Evolutionary conservation across 352 stramenopile genomes (phyloP).

Genomic region (Thalassiosira sp.): DNA sequence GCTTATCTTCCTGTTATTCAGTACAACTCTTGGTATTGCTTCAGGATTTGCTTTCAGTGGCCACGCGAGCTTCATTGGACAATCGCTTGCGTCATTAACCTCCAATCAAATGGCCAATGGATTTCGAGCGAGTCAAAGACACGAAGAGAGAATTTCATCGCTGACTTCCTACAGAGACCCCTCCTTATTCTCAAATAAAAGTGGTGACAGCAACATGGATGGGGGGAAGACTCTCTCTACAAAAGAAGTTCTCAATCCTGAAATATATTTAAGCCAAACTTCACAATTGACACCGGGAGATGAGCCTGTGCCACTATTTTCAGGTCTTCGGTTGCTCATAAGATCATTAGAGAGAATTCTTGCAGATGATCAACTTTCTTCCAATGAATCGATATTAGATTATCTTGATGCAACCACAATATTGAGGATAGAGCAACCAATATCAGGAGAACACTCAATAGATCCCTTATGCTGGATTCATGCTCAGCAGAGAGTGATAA

Average conservation of each 20-base stretch:
- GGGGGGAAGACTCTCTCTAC: conserved; percentile 37
- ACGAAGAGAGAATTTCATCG: background rate
- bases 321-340: conserved; percentile 28
- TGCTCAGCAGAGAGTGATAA: conserved; percentile 47
- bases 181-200: background rate
- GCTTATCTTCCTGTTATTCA: conserved; percentile 9
- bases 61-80: background rate
- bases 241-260: conserved; percentile 36
- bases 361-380: background rate
- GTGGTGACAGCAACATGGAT: background rate
- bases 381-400: conserved; percentile 16
- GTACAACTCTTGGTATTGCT: background rate
- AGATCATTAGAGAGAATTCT: conserved; percentile 33
- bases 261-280: conserved; percentile 32
- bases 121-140: background rate
- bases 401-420: conserved; percentile 33
- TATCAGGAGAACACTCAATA: conserved; percentile 50
- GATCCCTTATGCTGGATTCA: conserved; percentile 77
- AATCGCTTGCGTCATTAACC: background rate
- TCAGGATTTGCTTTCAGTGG: conserved; percentile 4
- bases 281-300: conserved; percentile 1
- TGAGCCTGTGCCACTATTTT: conserved; percentile 33
- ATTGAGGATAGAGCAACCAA: conserved; percentile 63
- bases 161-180: background rate
- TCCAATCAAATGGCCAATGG: no score